Conservation (phyloP, 805 yeast genomes). For the Blastobotrys muscicola region DNA sequence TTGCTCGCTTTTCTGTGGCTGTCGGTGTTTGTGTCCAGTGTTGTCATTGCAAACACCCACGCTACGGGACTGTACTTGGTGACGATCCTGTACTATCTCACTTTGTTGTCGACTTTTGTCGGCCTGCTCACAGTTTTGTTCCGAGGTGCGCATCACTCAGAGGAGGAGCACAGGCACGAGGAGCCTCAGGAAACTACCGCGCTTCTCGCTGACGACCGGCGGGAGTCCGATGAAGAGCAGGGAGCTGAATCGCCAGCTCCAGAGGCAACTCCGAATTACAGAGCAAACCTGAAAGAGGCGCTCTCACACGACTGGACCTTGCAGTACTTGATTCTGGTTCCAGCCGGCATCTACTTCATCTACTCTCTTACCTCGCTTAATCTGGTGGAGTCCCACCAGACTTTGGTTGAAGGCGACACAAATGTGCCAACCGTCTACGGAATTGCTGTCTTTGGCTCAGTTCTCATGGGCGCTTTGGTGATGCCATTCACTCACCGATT, state of each 20-base stretch:
- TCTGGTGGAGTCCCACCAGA: conserved; percentile 57
- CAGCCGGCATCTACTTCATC: conserved; percentile 48
- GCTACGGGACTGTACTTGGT: conserved; percentile 40
- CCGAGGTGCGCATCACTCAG: conserved; percentile 12
- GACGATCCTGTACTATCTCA: conserved; percentile 31
- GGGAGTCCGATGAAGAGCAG: no score
- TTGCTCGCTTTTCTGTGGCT: conserved; percentile 51
- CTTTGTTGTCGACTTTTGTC: conserved; percentile 34
- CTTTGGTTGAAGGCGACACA: conserved; percentile 53
- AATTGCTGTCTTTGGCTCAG: conserved; percentile 23
- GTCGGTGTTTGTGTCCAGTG: conserved; percentile 40
- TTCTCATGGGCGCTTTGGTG: conserved; percentile 38
- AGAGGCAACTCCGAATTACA: neutral
- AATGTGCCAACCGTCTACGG: conserved; percentile 32
- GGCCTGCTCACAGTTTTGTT: conserved; percentile 32
- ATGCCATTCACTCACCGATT: conserved; percentile 64
- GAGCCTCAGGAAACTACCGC: conserved; percentile 8
- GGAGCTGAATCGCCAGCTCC: neutral
- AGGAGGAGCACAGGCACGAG: neutral
- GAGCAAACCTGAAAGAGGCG: neutral
- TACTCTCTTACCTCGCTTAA: conserved; percentile 46
- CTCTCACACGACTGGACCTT: conserved; percentile 68
- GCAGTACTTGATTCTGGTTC: conserved; percentile 62
- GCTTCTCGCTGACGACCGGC: neutral
- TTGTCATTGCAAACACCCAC: conserved; percentile 37